These are phyloP conservation scores for Aspergillus neotritici DNA, from an alignment of 2,329 filamentous ascomycete genomes.

Conservation along the genomic window DNA sequence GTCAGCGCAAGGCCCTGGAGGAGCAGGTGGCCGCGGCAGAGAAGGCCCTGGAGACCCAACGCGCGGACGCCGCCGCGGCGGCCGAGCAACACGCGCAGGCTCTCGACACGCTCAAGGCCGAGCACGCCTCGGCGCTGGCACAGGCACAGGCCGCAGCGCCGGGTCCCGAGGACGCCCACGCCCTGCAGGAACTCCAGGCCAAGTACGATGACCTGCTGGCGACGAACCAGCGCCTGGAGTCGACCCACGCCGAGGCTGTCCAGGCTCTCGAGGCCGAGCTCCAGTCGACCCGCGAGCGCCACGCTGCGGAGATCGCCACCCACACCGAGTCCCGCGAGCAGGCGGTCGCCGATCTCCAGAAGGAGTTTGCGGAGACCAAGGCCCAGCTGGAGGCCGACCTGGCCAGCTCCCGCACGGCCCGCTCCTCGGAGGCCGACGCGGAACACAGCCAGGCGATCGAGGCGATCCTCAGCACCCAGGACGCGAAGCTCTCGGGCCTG, in stretches of 20 bases:
- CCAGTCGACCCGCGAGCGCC: constrained; percentile 16
- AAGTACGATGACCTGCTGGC: constrained; percentile 30
- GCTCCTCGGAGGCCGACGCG: constrained; percentile 30
- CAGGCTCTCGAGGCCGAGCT: constrained; percentile 23
- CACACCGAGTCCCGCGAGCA: constrained; percentile 19
- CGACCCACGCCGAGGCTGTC: constrained; percentile 27
- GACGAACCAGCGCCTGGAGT: constrained; percentile 25
- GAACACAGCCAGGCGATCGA: constrained; percentile 38
- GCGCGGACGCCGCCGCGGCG: constrained; percentile 20
- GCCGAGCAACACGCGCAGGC: constrained; percentile 31
- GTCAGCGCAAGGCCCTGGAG: constrained; percentile 28
- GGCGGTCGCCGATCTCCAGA: constrained; percentile 27
- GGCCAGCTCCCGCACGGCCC: constrained; percentile 24
- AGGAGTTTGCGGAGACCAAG: constrained; percentile 26
- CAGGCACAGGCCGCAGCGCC: constrained; percentile 26
- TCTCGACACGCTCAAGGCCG: constrained; percentile 30
- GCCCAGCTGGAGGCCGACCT: constrained; percentile 30
- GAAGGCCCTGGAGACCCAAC: constrained; percentile 32
- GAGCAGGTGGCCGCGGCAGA: constrained; percentile 31
- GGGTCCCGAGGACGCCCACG: constrained; percentile 23
- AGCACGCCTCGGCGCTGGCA: constrained; percentile 33
- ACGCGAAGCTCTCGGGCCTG: constrained; percentile 35
- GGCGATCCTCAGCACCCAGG: constrained; percentile 35
- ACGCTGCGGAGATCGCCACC: constrained; percentile 19
- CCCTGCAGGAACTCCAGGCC: constrained; percentile 28